Conservation (phyloP, 345 rosid genomes). For the Erucastrum elatum region DNA sequence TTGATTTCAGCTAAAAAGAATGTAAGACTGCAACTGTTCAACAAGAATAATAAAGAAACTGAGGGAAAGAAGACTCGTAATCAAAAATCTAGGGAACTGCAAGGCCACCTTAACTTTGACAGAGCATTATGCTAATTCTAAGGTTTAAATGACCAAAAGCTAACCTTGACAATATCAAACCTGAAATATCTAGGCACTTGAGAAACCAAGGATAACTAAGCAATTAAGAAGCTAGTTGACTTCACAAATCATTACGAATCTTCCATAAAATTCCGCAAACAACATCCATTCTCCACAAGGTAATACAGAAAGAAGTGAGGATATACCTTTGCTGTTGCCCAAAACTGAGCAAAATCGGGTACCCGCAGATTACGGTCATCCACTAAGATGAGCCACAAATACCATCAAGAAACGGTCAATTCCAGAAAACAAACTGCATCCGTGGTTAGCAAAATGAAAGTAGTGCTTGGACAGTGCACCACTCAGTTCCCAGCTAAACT, state of each 20-base stretch:
- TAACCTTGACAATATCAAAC: neutral
- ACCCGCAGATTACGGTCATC: conserved; percentile 99
- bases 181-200: conserved; percentile 15
- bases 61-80: conserved; percentile 5
- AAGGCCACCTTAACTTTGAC: conserved; percentile 1
- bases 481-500: conserved; percentile 68
- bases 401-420: conserved; percentile 97
- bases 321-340: conserved; percentile 99
- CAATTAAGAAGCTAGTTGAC: conserved; percentile 34
- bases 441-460: conserved; percentile 86
- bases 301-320: conserved; percentile 60
- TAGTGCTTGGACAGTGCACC: conserved; percentile 86
- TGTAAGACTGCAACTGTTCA: neutral
- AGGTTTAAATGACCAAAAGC: neutral
- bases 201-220: conserved; percentile 30
- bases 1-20: conserved; percentile 16
- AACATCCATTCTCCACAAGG: conserved; percentile 38
- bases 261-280: conserved; percentile 27
- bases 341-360: conserved; percentile 99
- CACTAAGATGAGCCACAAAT: conserved; percentile 98
- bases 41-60: neutral
- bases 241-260: conserved; percentile 39
- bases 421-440: conserved; percentile 96
- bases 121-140: neutral
- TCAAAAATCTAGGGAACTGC: conserved; percentile 9